Conservation (phyloP, 306 rosid genomes). For the Trifolium pratense region DNA sequence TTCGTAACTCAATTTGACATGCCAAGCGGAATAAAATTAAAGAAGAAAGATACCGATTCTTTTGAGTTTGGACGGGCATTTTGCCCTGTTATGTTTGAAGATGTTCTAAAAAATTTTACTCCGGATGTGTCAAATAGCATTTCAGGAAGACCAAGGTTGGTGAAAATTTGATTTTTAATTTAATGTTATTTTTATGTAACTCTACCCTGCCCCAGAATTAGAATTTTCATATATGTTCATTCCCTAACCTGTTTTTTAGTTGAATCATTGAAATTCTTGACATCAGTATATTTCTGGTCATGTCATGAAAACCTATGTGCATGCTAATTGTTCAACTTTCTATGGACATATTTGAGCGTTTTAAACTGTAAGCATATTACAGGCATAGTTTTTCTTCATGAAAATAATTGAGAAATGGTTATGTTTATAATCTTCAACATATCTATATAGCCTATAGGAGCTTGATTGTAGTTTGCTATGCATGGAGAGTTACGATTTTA, state of each 20-base stretch:
- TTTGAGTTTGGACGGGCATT: conserved; percentile 78
- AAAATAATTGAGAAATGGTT: conserved; percentile 10
- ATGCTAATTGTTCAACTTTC: conserved; percentile 2
- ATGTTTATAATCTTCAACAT: neutral
- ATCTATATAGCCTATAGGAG: neutral
- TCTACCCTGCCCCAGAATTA: neutral
- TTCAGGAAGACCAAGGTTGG: conserved; percentile 92
- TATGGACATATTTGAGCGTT: neutral
- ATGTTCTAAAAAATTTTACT: conserved; percentile 68
- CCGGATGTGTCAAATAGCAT: conserved; percentile 74
- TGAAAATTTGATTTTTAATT: conserved; percentile 17
- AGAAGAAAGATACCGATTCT: conserved; percentile 53
- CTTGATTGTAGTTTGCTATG: neutral
- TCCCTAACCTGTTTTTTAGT: conserved; percentile 7
- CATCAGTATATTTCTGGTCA: conserved; percentile 17
- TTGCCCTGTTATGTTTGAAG: conserved; percentile 85
- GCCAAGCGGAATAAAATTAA: conserved; percentile 56
- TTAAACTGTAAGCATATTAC: conserved; percentile 16
- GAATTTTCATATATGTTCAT: conserved; percentile 4
- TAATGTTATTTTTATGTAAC: neutral
- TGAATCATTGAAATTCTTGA: neutral
- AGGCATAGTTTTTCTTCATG: conserved; percentile 14
- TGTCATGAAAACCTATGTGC: conserved; percentile 3
- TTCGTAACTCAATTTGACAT: conserved; percentile 71
- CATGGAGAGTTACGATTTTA: neutral